Base-by-base conservation (phyloP, 768 basidiomycete species). In the Russula lepida region DNA sequence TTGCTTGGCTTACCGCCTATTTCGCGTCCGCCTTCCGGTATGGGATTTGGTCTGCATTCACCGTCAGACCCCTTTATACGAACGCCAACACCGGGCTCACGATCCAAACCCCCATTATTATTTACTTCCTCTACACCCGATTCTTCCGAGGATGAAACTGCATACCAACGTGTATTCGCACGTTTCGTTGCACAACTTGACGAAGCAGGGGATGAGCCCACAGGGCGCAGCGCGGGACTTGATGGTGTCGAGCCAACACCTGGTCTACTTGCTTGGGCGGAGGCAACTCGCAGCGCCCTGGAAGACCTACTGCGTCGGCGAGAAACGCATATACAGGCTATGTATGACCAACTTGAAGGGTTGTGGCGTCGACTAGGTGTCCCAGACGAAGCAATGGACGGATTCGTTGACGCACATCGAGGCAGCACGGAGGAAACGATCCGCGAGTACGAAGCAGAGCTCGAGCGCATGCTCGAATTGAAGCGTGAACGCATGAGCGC, bases 341-440 rank as follows among this genome's bases (percentile, higher is more conserved):
- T 98, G 78, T 99, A 94, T 69, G 93, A 98, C 71, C 85, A 92
- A 64, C 80, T 99, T 1, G 95, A 95, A 70, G 84, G 84, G 0
- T 79, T 98, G 3, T 99, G 95, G 95, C 80, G 80, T 60, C 76
- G 94, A 58, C 78, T 98, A 60, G 94, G 92, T 15, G 84, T 95
- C 5, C 71, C 79, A 0, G 89, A 94, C 51, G 74, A 72, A 0
- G 87, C 86, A 48, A 92, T 94, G 83, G 92, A 98, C 67, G 83
- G 80, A n/a, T 99, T 99, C 69, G 88, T 98, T 0, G 92, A 98
- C 61, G 78, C 78, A 17, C 79, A 95, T 70, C 78, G 89, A 30
- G 95, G 95, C 3, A 88, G 85, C 67, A 91, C 89, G 2, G 84
- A 87, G 33, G 83, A 81, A 21, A 84, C 83, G 1, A 81, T 98